Percentiles rank a stretch among this genome's conserved stretches.
phyloP scores from a whole-genome alignment of 129 eudicot genomes.

The Flaveria bidentis region DNA sequence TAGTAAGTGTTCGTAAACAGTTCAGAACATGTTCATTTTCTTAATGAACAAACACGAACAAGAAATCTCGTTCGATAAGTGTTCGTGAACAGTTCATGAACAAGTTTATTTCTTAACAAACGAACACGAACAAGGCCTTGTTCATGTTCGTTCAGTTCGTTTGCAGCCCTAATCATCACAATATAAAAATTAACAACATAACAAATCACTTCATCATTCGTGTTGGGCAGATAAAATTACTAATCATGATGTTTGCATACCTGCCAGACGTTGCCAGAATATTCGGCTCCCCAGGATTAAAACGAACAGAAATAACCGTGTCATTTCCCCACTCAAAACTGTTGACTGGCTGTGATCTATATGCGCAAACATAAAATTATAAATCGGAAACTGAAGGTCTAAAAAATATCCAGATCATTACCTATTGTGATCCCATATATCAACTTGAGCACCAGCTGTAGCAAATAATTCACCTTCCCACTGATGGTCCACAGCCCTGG shows the following conservation, averaged over 20 bases:
- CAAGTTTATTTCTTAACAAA: too few species aligned
- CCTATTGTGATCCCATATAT: constrained; percentile 98
- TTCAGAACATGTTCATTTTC: too few species aligned
- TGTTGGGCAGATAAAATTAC: background rate
- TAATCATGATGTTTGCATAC: constrained; percentile 29
- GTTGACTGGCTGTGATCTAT: constrained; percentile 87
- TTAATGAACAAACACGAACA: too few species aligned
- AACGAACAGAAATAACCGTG: constrained; percentile 79
- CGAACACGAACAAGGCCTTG: too few species aligned
- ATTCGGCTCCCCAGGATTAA: constrained; percentile 96
- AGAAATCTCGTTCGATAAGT: too few species aligned
- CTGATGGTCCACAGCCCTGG: constrained; percentile 93
- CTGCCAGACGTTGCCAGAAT: constrained; percentile 83
- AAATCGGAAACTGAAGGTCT: background rate
- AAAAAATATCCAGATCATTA: constrained; percentile 20
- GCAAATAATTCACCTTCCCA: constrained; percentile 87
- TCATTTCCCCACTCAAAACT: constrained; percentile 82
- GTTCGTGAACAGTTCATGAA: too few species aligned
- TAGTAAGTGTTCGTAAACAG: too few species aligned
- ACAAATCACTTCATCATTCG: background rate
- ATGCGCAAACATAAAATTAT: background rate
- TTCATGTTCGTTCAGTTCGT: too few species aligned
- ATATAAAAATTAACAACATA: background rate
- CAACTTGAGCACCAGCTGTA: constrained; percentile 95
- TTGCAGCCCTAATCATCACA: too few species aligned